A percentile compares a stretch with the other conserved stretches of the same genome.
Evolutionary conservation across 257 asterid genomes (phyloP).

Genomic region (Cordia subcordata): DNA sequence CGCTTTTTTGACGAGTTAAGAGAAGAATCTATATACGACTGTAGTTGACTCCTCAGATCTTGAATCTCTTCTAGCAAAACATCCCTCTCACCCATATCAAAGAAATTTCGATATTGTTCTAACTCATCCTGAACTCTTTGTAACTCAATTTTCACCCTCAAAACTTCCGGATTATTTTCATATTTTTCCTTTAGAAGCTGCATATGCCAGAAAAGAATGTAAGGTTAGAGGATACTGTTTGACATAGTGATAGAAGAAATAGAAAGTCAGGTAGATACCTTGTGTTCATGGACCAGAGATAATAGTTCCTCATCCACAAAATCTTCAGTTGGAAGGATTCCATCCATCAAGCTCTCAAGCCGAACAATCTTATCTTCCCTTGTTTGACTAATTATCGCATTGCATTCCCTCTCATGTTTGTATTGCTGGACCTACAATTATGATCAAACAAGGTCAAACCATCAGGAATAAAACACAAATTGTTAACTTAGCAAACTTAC

Average conservation of each 20-base stretch:
- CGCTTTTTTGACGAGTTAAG: slow-evolving; percentile 46
- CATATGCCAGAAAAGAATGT: slow-evolving; percentile 19
- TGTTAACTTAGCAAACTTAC: slow-evolving; percentile 30
- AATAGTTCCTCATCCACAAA: slow-evolving; percentile 79
- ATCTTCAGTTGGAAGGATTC: slow-evolving; percentile 76
- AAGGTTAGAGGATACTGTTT: slow-evolving; percentile 17
- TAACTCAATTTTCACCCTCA: slow-evolving; percentile 67
- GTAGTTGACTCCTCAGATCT: slow-evolving; percentile 77
- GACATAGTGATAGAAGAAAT: slow-evolving; percentile 7
- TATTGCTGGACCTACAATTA: slow-evolving; percentile 80
- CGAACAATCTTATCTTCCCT: slow-evolving; percentile 94
- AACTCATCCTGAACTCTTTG: slow-evolving; percentile 77
- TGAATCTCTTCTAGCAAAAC: slow-evolving; percentile 86
- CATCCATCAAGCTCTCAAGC: slow-evolving; percentile 96
- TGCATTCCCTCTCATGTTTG: slow-evolving; percentile 97
- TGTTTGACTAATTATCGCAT: slow-evolving; percentile 74
- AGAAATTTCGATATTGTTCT: slow-evolving; percentile 77
- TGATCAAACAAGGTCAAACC: slow-evolving; percentile 11
- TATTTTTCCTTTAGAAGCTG: slow-evolving; percentile 86
- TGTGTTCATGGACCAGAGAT: slow-evolving; percentile 68
- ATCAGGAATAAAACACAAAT: slow-evolving; percentile 5
- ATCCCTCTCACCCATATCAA: slow-evolving; percentile 95
- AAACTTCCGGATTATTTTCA: slow-evolving; percentile 84
- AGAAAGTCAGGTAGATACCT: slow-evolving; percentile 40
- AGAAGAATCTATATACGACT: slow-evolving; percentile 68